Percentiles rank a stretch among this genome's conserved stretches.
Evolutionary conservation across 1,284 basidiomycete genomes (phyloP).

Genomic region (Malassezia restricta): DNA sequence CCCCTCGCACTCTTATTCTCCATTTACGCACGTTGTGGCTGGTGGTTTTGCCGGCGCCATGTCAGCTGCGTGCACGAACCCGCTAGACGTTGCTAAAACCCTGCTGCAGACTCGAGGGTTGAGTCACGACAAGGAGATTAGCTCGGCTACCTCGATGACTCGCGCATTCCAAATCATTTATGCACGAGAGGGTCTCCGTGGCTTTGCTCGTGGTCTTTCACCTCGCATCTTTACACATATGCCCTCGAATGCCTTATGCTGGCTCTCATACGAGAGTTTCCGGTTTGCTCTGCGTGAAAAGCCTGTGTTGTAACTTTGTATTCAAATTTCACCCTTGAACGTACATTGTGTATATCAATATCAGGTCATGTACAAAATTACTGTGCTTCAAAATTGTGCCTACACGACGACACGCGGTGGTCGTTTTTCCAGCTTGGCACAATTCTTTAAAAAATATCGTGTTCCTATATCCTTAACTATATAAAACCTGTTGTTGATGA

Average conservation of each 20-base stretch:
- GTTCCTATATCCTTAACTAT: too few species aligned
- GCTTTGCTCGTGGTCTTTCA: conserved; percentile 74
- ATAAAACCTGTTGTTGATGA: too few species aligned
- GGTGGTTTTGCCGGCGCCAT: conserved; percentile 86
- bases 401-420: too few species aligned
- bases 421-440: too few species aligned
- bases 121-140: conserved; percentile 67
- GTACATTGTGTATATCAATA: too few species aligned
- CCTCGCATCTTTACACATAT: conserved; percentile 89
- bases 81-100: conserved; percentile 96
- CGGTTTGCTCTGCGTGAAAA: conserved; percentile 20
- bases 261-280: conserved; percentile 55
- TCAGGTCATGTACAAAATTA: too few species aligned
- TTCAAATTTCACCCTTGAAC: too few species aligned
- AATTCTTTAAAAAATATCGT: too few species aligned
- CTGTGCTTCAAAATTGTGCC: too few species aligned
- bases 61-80: conserved; percentile 88
- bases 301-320: background rate
- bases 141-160: conserved; percentile 68
- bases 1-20: conserved; percentile 74
- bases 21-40: conserved; percentile 74
- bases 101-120: conserved; percentile 85
- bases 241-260: conserved; percentile 93
- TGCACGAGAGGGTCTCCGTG: conserved; percentile 67
- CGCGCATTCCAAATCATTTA: conserved; percentile 84